phyloP scores from a whole-genome alignment of 305 asterid species.

The Fraxinus xanthoxyloides region DNA sequence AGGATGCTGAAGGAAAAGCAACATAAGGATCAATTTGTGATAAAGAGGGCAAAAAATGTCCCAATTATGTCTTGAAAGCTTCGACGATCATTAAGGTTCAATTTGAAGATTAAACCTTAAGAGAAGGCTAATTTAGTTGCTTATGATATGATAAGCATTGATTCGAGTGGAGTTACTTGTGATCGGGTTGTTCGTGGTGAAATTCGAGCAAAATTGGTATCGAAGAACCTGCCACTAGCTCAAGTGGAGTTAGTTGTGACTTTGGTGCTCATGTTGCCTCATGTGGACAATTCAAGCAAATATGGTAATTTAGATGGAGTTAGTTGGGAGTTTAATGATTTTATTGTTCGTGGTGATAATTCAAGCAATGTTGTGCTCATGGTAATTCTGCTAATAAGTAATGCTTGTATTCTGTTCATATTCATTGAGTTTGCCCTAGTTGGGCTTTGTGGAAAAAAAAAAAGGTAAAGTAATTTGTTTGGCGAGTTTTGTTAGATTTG shows the following conservation, averaged over 20 bases:
- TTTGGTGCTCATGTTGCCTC: neutral
- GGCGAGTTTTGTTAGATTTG: too few relatives aligned
- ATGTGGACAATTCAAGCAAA: neutral
- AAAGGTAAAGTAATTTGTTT: neutral
- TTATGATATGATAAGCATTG: neutral
- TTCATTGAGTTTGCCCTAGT: neutral
- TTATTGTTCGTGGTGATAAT: neutral
- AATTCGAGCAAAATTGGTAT: neutral
- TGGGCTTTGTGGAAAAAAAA: neutral
- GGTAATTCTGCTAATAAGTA: neutral
- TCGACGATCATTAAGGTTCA: too few relatives aligned
- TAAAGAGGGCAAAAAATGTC: neutral
- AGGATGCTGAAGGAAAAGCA: neutral
- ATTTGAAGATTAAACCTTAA: too few relatives aligned
- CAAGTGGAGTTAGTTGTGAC: neutral
- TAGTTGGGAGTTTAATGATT: too few relatives aligned
- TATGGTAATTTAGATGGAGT: neutral
- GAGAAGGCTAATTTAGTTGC: neutral
- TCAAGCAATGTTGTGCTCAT: neutral
- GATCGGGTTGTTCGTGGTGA: neutral
- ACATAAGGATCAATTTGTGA: neutral
- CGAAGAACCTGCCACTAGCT: neutral
- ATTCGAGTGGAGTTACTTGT: neutral
- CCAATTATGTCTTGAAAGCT: too few relatives aligned
- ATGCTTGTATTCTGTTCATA: neutral